Evolutionary conservation across 805 yeast species (phyloP), one percentile per base, ranked within the genome.

Genomic region (Sugiyamaella lignohabitans): DNA sequence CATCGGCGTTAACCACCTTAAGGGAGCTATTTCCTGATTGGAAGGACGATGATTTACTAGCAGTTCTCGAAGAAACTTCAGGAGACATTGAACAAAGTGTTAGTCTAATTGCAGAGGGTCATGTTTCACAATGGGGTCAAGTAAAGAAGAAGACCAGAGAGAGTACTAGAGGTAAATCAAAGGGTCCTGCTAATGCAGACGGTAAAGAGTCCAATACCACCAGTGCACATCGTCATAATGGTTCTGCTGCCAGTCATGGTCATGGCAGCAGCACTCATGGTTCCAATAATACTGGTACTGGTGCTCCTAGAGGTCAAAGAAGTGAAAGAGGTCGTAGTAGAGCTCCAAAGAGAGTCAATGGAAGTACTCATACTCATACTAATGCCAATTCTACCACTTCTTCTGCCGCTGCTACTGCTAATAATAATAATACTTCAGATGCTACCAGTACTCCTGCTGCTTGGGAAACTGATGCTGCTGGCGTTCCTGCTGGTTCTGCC

Each of bases 11-110:
- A 49, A 67, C 67, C 45, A 78, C 84, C 32, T 76, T 91, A 57
- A 66, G 74, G 43, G 98, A 91, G 67, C 74, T 93, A 72, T 89
- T 93, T 70, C 95, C 97, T 38, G 96, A 86, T 62, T 93, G 98
- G 98, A 76, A 85, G 41, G 72, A 75, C 46, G 95, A 85, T 23
- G 98, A 93, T 63, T 78, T 93, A 62, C 68, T 73, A 40, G 78
- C 82, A 45, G 79, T 87, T 49, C 79, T 89, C 57, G 72, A 73
- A 48, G 98, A 93, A 67, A 77, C 82, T 53, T 73, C 55, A 38
- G 73, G 80, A 53, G 88, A 84, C 62, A 72, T 88, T 55, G 94
- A 84, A 61, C 74, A 77, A 38, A 86, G 93, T 54, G 82, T 87
- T 53, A 89, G 84, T 61, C 82, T 87, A 65, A 89, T 93, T 66